Conservation (phyloP, 2,329 filamentous ascomycete genomes). For the Fonsecaea multimorphosa region DNA sequence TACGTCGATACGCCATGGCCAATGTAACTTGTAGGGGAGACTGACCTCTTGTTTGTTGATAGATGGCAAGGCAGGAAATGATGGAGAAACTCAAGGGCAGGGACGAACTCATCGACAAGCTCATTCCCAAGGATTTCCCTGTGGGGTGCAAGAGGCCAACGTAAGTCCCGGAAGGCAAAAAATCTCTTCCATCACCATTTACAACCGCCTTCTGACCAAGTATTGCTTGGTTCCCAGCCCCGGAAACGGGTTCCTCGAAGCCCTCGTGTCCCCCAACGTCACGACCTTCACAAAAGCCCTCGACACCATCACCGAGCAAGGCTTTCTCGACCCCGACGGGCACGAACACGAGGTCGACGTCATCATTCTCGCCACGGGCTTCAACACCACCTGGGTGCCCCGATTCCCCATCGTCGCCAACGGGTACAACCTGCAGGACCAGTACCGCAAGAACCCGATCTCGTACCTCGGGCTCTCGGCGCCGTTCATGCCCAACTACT, state of each 20-base stretch:
- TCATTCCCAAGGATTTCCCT: conserved; percentile 54
- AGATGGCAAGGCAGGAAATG: conserved; percentile 35
- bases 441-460: conserved; percentile 26
- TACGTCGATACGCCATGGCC: conserved; percentile 3
- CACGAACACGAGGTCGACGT: conserved; percentile 37
- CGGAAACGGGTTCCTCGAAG: conserved; percentile 37
- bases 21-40: background rate
- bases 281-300: conserved; percentile 51
- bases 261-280: conserved; percentile 53
- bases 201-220: conserved; percentile 33
- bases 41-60: background rate
- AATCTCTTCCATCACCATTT: background rate
- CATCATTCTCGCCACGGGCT: conserved; percentile 35
- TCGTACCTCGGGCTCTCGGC: conserved; percentile 33
- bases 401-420: conserved; percentile 32
- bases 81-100: conserved; percentile 42
- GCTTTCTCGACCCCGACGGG: conserved; percentile 41
- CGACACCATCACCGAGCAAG: conserved; percentile 44
- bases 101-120: conserved; percentile 48
- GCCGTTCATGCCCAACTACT: conserved; percentile 41
- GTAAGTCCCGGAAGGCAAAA: background rate
- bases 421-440: conserved; percentile 25
- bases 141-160: conserved; percentile 52
- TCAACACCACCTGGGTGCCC: conserved; percentile 34
- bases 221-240: conserved; percentile 12